Evolutionary conservation across 2,329 filamentous ascomycete species (phyloP), one percentile per base, ranked within the genome.

Genomic region (Thielaviopsis ethacetica): DNA sequence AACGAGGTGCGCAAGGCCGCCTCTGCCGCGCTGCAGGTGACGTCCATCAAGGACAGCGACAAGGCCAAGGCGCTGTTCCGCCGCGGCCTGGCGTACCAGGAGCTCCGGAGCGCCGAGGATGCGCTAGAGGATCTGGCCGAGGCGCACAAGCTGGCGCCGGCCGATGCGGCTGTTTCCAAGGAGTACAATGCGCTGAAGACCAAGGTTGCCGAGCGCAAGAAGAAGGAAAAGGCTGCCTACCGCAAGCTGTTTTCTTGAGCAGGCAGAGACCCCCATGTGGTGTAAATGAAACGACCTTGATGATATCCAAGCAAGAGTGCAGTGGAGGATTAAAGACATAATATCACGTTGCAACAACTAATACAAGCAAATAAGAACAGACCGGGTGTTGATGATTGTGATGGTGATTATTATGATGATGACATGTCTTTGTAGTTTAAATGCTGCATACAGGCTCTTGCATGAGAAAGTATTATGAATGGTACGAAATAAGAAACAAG

Each of bases 221-320:
- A 86, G 69, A 95, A 91, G 81, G 88, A 96, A 76, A 94, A 91
- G 80, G 88, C 87, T 65, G 86, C 85, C 5, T 95, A 91, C 70
- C 87, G 86, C 75, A 97, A 95, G 75, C 93, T 94, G 73, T 97
- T 97, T 69, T 71, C 75, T 49, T 83, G 67, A 71, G 38, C 17
- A n/a, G 38, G 38, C 10, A 3, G 22, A 26, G 41, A 53, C 30
- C n/a, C n/a, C n/a, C 10, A 53, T 22, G 54, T 19, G n/a, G 21
- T 17, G 9, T n/a, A 61, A 41, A 63, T 59, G 58, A 56, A 61
- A 65, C 47, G 58, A 61, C 61, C 62, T 22, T 22, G 22, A 26
- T 50, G 26, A 56, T 50, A 17, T 44, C 17, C 38, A 44, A 44
- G 17, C 17, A 44, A 15, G 38, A n/a, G 38, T 44, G 38, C 38